Base-by-base conservation (phyloP, 2,329 filamentous ascomycete genomes). In the Exophiala lecanii-corni region DNA sequence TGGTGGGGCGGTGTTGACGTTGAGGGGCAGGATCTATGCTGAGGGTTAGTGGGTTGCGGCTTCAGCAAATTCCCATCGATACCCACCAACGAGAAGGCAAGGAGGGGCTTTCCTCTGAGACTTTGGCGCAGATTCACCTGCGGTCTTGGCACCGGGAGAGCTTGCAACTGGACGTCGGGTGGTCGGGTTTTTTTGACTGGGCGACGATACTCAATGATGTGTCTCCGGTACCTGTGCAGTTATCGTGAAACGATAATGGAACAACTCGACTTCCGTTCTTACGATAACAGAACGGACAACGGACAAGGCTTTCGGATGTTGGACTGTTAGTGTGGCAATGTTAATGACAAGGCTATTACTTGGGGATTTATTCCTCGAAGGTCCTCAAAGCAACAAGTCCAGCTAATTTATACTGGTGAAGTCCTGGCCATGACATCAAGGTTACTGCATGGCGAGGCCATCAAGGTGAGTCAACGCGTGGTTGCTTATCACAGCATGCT, bases 1-100 rank as follows among this genome's bases (percentile, higher is more conserved):
- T 51, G 49, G 49, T 49, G 47, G 43, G 50, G 41, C 46, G 38
- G 36, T 50, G 50, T 47, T 50, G 47, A 48, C 39, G 44, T 48
- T 49, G 44, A 48, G 44, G 44, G 50, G 44, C 41, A 45, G 32
- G 32, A 26, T 26, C 7, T 7, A 7, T 7, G 23, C 23, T 26
- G 23, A 6, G 23, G 12, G 6, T 26, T 7, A 26, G 23, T n/a
- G n/a, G n/a, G n/a, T n/a, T n/a, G 38, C 25, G 21, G 32, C 16
- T 16, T 34, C 18, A 32, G 30, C 30, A 32, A 32, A 32, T 13
- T n/a, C n/a, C n/a, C n/a, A n/a, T n/a, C n/a, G n/a, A n/a, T n/a
- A 12, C 23, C 23, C 23, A 26, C 23, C 23, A 26, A 26, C 23
- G 23, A 12, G 23, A 26, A 26, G 23, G 23, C 33, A 35, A 19